Base-by-base conservation (phyloP, 257 asterid genomes). In the Salvia splendens region DNA sequence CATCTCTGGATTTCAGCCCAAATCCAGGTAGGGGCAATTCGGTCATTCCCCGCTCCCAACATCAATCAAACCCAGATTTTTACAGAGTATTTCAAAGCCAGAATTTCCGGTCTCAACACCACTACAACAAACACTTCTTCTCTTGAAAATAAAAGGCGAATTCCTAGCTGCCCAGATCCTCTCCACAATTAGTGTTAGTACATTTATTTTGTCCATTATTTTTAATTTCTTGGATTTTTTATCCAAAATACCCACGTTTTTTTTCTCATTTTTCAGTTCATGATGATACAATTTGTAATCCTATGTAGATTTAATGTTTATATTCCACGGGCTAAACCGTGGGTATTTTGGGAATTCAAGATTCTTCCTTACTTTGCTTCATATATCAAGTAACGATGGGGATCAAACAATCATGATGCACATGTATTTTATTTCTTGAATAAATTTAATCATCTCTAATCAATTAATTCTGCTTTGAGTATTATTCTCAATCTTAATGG, bases 81-180 rank as follows among this genome's bases (percentile, higher is more conserved):
- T 71, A 64, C 47, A 28, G 66, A 78, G 12, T 82, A 82, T 68
- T 83, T 85, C 84, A 65, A 61, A 15, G 56, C 60, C 69, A 74
- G 79, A 71, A 66, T 66, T 41, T 46, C 77, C 46, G 64, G 53
- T 55, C 69, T 57, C 64, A 68, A 69, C 77, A 11, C 49, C 77
- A 11, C 49, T 42, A 20, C 75, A 3, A 54, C 64, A 8, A 78
- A 82, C 68, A 80, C 60, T 61, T 75, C 81, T 30, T 83, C 85
- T 65, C 79, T 77, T 63, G 91, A 83, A 50, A 76, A 64, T 68
- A 85, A 85, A 70, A 79, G 98, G 78, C 77, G 73, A 20, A 79
- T 89, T 38, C 88, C 96, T 51, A 92, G 96, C 81, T 87, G 96
- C 81, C 95, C 98, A 78, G 98, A 92, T 87, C 92, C 92, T 77